Percentiles rank a stretch among this genome's conserved stretches.
Conservation (phyloP, 1,139 yeast genomes). For the Hansenula lynferdii region DNA sequence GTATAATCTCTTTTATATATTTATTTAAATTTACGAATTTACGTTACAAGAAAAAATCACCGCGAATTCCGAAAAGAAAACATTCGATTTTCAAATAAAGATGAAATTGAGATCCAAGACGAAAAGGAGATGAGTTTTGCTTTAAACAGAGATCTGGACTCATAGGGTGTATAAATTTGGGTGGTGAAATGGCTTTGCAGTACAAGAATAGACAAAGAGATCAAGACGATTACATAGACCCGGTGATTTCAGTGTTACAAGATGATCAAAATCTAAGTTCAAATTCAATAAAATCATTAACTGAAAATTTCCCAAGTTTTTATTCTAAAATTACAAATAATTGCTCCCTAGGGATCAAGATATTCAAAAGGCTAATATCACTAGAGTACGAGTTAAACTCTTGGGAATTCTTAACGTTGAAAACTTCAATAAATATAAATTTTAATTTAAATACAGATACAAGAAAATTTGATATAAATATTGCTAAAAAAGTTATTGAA, state of each 20-base stretch:
- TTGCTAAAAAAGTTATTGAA: slow-evolving; percentile 13
- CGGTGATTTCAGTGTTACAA: neutral
- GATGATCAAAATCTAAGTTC: slow-evolving; percentile 1
- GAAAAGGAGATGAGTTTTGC: too few species aligned
- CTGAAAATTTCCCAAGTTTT: slow-evolving; percentile 1
- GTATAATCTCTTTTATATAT: neutral
- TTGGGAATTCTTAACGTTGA: slow-evolving; percentile 19
- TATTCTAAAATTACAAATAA: slow-evolving; percentile 4
- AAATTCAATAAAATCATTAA: slow-evolving; percentile 2
- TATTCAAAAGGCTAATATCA: slow-evolving; percentile 4
- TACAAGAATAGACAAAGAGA: too few species aligned
- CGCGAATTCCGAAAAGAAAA: too few species aligned
- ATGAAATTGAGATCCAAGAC: too few species aligned
- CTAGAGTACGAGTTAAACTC: slow-evolving; percentile 11
- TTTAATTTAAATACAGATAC: slow-evolving; percentile 4
- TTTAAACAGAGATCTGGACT: too few species aligned
- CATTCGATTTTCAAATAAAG: too few species aligned
- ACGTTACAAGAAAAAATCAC: neutral
- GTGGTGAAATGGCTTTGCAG: too few species aligned
- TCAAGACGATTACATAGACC: neutral
- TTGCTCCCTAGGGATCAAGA: slow-evolving; percentile 3
- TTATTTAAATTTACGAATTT: neutral
- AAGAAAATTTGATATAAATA: slow-evolving; percentile 9
- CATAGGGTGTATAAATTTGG: too few species aligned
- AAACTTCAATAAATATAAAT: slow-evolving; percentile 16